phyloP scores from a whole-genome alignment of 768 basidiomycete genomes.

The Leccinum rimulosum region DNA sequence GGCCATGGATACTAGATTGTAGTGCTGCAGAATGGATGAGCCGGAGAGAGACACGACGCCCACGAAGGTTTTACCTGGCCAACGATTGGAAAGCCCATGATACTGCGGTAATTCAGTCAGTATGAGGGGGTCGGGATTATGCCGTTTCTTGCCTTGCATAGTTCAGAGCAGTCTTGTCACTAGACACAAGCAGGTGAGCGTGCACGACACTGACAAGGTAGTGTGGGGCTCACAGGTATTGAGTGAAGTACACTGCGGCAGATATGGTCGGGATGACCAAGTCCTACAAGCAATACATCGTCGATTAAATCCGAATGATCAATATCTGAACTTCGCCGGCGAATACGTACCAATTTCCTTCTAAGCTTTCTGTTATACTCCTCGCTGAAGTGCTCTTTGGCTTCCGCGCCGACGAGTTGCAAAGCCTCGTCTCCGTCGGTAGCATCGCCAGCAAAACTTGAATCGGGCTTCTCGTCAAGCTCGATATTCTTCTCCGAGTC shows the following conservation, averaged over 20 bases:
- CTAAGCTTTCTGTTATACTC: conserved; percentile 57
- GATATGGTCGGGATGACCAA: conserved; percentile 51
- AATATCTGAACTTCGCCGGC: background rate
- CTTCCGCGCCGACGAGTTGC: conserved; percentile 53
- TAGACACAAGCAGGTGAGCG: conserved; percentile 22
- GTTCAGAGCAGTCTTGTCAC: conserved; percentile 69
- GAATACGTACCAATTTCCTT: conserved; percentile 50
- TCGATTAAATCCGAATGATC: background rate
- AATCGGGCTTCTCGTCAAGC: conserved; percentile 31
- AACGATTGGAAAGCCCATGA: conserved; percentile 65
- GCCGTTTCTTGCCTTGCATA: conserved; percentile 53
- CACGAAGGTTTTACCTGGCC: conserved; percentile 45
- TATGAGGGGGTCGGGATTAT: background rate
- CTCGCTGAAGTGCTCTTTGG: conserved; percentile 52
- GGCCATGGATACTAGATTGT: conserved; percentile 61
- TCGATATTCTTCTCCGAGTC: conserved; percentile 25
- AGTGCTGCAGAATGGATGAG: conserved; percentile 39
- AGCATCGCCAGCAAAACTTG: conserved; percentile 33
- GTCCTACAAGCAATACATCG: conserved; percentile 36
- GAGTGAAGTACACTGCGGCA: conserved; percentile 67
- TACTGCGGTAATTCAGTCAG: conserved; percentile 33
- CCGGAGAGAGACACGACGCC: background rate
- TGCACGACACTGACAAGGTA: background rate
- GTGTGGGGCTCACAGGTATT: conserved; percentile 50
- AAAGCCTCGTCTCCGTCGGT: conserved; percentile 58